These are phyloP conservation scores for Phytophthora sojae DNA, from an alignment of 352 stramenopile species.

Conservation along the genomic window DNA sequence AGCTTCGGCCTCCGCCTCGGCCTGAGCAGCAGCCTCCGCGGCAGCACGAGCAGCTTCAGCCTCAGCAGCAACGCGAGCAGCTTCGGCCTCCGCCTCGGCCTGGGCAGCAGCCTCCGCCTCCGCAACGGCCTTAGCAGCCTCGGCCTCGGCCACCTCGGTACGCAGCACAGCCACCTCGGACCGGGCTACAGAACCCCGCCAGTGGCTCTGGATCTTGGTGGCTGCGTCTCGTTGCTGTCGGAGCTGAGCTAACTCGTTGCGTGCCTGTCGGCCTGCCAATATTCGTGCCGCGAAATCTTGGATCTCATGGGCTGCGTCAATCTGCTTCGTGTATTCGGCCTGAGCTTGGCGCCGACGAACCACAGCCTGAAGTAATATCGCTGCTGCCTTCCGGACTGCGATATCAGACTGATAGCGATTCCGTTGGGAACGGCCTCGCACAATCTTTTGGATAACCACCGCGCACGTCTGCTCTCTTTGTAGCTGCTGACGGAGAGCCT, in stretches of 20 bases:
- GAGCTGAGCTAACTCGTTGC: slow-evolving; percentile 10
- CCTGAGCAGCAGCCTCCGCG: too few relatives aligned
- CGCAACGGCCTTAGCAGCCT: slow-evolving; percentile 3
- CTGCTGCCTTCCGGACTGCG: slow-evolving; percentile 33
- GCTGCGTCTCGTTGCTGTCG: slow-evolving; percentile 32
- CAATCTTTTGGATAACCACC: slow-evolving; percentile 49
- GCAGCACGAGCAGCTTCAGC: too few relatives aligned
- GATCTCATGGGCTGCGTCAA: slow-evolving; percentile 37
- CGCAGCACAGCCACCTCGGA: slow-evolving; percentile 14
- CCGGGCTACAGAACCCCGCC: slow-evolving; percentile 29
- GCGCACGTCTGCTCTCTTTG: slow-evolving; percentile 37
- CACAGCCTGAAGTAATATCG: slow-evolving; percentile 47
- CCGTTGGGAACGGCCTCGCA: slow-evolving; percentile 44
- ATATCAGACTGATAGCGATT: slow-evolving; percentile 41
- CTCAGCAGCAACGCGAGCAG: slow-evolving; percentile 1
- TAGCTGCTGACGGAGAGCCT: slow-evolving; percentile 33
- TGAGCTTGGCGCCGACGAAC: slow-evolving; percentile 42
- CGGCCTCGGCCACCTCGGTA: slow-evolving; percentile 8
- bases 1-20: slow-evolving; percentile 2
- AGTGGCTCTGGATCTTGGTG: slow-evolving; percentile 42
- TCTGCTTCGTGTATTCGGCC: slow-evolving; percentile 33
- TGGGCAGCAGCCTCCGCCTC: slow-evolving; percentile 7
- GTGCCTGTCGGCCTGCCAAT: slow-evolving; percentile 32
- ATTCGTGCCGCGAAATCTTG: slow-evolving; percentile 41
- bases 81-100: not conserved